phyloP scores from a whole-genome alignment of 768 basidiomycete genomes.

The Coprinopsis strossmayeri region DNA sequence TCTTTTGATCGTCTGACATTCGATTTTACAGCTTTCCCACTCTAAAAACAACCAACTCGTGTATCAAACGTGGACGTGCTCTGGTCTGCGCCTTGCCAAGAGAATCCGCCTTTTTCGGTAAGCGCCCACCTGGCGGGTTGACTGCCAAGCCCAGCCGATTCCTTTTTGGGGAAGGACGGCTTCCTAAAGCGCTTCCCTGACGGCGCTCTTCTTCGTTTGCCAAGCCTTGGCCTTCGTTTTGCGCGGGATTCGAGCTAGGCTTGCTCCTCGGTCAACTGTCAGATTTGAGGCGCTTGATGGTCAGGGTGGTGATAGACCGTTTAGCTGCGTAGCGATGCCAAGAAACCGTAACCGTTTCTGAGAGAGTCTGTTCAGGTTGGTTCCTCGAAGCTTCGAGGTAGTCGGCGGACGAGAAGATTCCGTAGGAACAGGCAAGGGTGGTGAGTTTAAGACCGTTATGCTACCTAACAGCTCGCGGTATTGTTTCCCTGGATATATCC shows the following conservation, averaged over 20 bases:
- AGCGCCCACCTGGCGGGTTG: not conserved
- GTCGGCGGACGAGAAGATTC: constrained; percentile 2
- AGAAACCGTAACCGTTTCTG: too few species aligned
- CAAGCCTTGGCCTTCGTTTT: not conserved
- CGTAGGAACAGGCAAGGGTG: not conserved
- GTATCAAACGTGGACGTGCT: not conserved
- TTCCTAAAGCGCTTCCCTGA: constrained; percentile 1
- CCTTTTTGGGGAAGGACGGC: constrained; percentile 6
- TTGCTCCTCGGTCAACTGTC: not conserved
- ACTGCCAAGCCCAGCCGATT: not conserved
- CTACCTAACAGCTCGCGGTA: too few species aligned
- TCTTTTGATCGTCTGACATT: constrained; percentile 1
- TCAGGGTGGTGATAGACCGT: not conserved
- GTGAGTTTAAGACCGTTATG: not conserved
- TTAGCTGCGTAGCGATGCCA: not conserved
- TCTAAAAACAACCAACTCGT: too few species aligned
- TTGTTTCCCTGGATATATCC: too few species aligned
- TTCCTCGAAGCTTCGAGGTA: constrained; percentile 1
- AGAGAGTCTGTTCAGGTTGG: too few species aligned
- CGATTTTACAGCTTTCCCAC: not conserved
- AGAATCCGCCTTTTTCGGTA: not conserved
- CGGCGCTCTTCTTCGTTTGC: not conserved
- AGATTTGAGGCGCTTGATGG: not conserved
- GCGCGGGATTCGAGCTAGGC: not conserved
- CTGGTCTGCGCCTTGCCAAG: not conserved